Conservation (phyloP, 768 basidiomycete species). For the Calocera cornea region DNA sequence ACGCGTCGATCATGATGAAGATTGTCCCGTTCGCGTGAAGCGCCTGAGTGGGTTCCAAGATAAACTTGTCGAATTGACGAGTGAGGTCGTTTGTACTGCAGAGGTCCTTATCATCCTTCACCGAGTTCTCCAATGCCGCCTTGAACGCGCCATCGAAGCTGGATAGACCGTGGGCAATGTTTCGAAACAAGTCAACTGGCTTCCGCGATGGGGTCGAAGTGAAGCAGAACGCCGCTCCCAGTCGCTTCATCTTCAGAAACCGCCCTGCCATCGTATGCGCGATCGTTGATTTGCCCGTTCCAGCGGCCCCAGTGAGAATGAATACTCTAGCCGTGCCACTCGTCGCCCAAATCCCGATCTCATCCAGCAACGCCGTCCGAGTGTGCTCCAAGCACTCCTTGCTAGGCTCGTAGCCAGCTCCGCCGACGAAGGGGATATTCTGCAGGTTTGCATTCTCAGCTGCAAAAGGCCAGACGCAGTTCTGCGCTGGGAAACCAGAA, state of each 20-base stretch:
- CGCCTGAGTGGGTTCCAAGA: constrained; percentile 7
- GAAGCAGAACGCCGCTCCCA: constrained; percentile 13
- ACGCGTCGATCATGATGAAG: constrained; percentile 28
- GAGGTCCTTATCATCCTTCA: constrained; percentile 2
- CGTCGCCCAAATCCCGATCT: constrained; percentile 7
- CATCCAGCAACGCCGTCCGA: constrained; percentile 2
- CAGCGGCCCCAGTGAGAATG: constrained; percentile 10
- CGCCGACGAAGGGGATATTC: not conserved
- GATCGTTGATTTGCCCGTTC: constrained; percentile 14
- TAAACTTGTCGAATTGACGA: constrained; percentile 14
- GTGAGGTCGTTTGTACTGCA: constrained; percentile 14
- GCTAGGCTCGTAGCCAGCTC: not conserved
- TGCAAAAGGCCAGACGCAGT: not conserved
- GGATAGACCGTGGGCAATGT: constrained; percentile 10
- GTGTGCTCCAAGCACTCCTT: constrained; percentile 11
- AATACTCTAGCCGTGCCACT: not conserved
- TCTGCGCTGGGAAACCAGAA: not conserved
- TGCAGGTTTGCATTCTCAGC: not conserved
- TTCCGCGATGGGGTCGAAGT: not conserved
- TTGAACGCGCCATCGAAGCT: not conserved
- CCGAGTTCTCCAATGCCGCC: not conserved
- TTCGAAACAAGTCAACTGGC: constrained; percentile 12
- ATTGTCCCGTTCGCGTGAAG: constrained; percentile 9
- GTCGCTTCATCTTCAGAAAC: not conserved
- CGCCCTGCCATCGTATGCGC: constrained; percentile 9